Evolutionary conservation across 2,329 filamentous ascomycete species (phyloP), one percentile per base, ranked within the genome.

Genomic region (Coleophoma cylindrospora): DNA sequence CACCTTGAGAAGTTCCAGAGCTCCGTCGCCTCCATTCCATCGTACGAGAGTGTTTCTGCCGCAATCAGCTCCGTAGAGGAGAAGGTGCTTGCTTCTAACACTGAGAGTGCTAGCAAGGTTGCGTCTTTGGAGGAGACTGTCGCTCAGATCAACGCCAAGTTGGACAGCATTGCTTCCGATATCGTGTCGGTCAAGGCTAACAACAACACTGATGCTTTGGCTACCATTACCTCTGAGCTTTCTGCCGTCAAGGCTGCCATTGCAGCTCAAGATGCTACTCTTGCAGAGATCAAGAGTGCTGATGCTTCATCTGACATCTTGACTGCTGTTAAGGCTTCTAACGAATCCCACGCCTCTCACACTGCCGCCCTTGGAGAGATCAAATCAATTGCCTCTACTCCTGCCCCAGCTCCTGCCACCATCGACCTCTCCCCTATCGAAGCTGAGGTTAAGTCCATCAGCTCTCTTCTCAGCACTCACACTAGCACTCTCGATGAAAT

Each of bases 271-370:
- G 54, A 53, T 14, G 46, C 49, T 36, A 58, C 56, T 1, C 46
- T 64, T 32, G 48, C 54, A 7, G 58, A 60, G 14, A 63, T 63
- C 49, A 63, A 63, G 53, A 49, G 49, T 40, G 54, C 59, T 13
- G 56, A 61, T 54, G 49, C 49, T 15, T 56, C 51, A 34, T 46
- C 54, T 34, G 52, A 58, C 1, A 54, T 60, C 37, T 43, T 61
- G 13, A 48, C 52, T 40, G 50, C 50, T n/a, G 43, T 59, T 15
- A 52, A 57, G 34, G 45, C 45, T 32, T 47, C 50, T 6, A 59
- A 61, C 22, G 57, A 57, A 15, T 54, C 53, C 4, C 55, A 57
- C 32, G 49, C 50, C 36, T 22, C 50, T 27, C 57, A 55, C 14
- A 48, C 55, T 19, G 21, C 51, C 7, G 45, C 50, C n/a, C 44